phyloP scores from a whole-genome alignment of 2,329 filamentous ascomycete genomes.

The Seiridium unicorne region DNA sequence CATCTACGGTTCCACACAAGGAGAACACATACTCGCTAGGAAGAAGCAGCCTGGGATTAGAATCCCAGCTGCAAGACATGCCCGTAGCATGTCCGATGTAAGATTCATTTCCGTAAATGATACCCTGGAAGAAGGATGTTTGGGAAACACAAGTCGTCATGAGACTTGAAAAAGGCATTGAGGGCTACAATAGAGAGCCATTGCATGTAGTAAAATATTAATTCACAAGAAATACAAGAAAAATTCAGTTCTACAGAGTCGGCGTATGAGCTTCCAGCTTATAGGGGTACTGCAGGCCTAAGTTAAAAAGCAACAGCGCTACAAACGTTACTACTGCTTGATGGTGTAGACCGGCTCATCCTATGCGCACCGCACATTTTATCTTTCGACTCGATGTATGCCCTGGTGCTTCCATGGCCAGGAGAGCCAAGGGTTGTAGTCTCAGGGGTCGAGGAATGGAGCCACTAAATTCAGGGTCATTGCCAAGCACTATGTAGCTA shows the following conservation, averaged over 20 bases:
- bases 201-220: constrained; percentile 24
- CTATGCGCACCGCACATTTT: too few relatives aligned
- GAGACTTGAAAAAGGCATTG: constrained; percentile 8
- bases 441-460: too few relatives aligned
- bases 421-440: too few relatives aligned
- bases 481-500: not conserved
- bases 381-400: too few relatives aligned
- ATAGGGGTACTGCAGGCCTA: too few relatives aligned
- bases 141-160: constrained; percentile 6
- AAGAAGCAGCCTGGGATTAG: constrained; percentile 5
- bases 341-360: too few relatives aligned
- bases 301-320: too few relatives aligned
- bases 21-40: not conserved
- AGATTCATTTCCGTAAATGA: constrained; percentile 19
- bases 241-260: not conserved
- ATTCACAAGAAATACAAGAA: constrained; percentile 13
- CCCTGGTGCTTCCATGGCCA: too few relatives aligned
- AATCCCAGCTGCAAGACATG: constrained; percentile 5
- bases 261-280: too few relatives aligned
- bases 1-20: not conserved
- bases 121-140: constrained; percentile 17
- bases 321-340: too few relatives aligned
- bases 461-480: not conserved
- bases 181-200: constrained; percentile 9
- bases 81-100: constrained; percentile 1